Percentiles rank a stretch among this genome's conserved stretches.
phyloP scores from a whole-genome alignment of 2,329 filamentous ascomycete genomes.

The Fusarium nisikadoi region DNA sequence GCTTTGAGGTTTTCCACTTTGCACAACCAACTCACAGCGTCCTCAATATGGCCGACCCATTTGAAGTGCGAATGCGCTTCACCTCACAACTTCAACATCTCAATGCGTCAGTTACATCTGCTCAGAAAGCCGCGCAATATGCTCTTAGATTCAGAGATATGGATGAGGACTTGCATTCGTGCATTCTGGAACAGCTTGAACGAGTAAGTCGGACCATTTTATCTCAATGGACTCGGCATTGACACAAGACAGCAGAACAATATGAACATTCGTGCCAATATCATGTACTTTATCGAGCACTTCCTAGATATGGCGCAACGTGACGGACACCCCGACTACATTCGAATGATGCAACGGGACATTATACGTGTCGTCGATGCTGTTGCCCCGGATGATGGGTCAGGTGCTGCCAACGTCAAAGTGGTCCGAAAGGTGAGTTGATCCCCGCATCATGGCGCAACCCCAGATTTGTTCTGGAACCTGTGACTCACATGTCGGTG shows the following conservation, averaged over 20 bases:
- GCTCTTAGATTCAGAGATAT: slow-evolving; percentile 93
- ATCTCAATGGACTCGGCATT: slow-evolving; percentile 8
- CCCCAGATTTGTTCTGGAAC: background rate
- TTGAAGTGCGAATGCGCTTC: slow-evolving; percentile 98
- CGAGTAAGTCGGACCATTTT: slow-evolving; percentile 59
- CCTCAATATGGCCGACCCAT: slow-evolving; percentile 77
- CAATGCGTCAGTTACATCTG: slow-evolving; percentile 87
- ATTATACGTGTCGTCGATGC: slow-evolving; percentile 92
- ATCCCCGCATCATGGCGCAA: background rate
- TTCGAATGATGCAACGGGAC: slow-evolving; percentile 94
- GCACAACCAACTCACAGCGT: background rate
- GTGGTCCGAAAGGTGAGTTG: slow-evolving; percentile 80
- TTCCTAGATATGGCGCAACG: slow-evolving; percentile 87
- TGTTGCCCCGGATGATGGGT: slow-evolving; percentile 86
- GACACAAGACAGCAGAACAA: slow-evolving; percentile 70
- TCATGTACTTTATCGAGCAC: slow-evolving; percentile 98
- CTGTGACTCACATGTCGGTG: slow-evolving; percentile 18
- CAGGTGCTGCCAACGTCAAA: slow-evolving; percentile 92
- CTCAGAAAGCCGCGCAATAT: slow-evolving; percentile 93
- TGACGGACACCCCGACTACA: slow-evolving; percentile 81
- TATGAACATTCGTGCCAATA: slow-evolving; percentile 97
- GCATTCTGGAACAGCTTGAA: slow-evolving; percentile 95
- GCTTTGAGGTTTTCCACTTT: background rate
- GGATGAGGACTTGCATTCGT: slow-evolving; percentile 97
- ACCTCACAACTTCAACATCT: slow-evolving; percentile 89